Evolutionary conservation across 2,329 filamentous ascomycete species (phyloP), one percentile per base, ranked within the genome.

Genomic region (Calonectria fujianensis): DNA sequence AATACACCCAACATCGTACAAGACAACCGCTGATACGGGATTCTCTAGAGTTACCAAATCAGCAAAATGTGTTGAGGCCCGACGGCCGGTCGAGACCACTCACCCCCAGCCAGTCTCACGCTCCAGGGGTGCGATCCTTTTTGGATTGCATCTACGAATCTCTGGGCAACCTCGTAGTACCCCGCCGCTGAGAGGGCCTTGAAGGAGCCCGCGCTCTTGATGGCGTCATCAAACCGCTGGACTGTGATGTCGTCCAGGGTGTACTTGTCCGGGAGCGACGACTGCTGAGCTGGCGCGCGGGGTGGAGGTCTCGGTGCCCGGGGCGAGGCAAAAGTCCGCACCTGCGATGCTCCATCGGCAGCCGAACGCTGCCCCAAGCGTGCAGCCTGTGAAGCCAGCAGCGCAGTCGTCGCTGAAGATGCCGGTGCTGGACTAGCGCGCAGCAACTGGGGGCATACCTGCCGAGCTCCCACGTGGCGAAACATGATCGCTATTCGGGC

Each of bases 1-100:
- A 31, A 85, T 77, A 66, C 81, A 84, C 11, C 77, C 83, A 7
- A 83, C 72, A 31, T 82, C 78, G 35, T 85, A 82, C 11, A 84
- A 48, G 0, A 74, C 65, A 3, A 75, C 59, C 3, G 77, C 72
- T 0, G 82, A 64, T 13, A 83, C 39, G 16, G 54, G 63, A 37
- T 80, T 66, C n/a, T 74, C 80, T 83, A 27, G 18, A 8, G 20
- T 9, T 8, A 39, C 11, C 4, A 32, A 29, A 51, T 80, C 45
- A 80, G 74, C 59, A 16, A 45, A 13, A 35, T 39, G 37, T 20
- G 50, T 20, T 24, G 27, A 29, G 4, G 13, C 48, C 13, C 16
- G 18, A 48, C 9, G n/a, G 14, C 16, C 5, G 13, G n/a, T 29
- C 37, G 24, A 16, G 31, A 27, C 16, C 41, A 75, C 82, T 74